phyloP scores from a whole-genome alignment of 2,329 filamentous ascomycete species.

The Macrophomina phaseolina region DNA sequence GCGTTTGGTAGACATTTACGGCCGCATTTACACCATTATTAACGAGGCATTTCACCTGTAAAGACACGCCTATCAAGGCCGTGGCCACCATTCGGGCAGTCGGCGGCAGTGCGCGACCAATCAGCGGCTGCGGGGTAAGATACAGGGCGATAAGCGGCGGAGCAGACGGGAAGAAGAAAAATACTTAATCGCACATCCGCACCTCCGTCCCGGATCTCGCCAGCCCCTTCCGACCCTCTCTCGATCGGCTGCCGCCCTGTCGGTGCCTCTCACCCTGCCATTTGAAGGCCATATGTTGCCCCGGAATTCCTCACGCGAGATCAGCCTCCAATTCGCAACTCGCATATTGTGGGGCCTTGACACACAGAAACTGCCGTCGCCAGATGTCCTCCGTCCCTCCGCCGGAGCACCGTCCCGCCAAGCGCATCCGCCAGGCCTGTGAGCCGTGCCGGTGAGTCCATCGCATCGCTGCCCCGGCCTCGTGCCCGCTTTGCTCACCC shows the following conservation, averaged over 20 bases:
- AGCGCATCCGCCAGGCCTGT: conserved; percentile 38
- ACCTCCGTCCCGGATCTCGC: conserved; percentile 2
- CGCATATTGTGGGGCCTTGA: conserved; percentile 5
- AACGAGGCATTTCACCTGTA: not conserved
- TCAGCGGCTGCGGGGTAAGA: not conserved
- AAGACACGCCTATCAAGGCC: not conserved
- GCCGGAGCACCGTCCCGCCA: conserved; percentile 23
- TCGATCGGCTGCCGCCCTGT: conserved; percentile 2
- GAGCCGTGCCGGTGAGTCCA: conserved; percentile 44
- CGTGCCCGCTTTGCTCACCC: not conserved
- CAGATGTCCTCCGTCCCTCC: conserved; percentile 14
- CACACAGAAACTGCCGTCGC: not conserved
- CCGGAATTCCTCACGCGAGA: not conserved
- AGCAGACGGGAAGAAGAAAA: not conserved
- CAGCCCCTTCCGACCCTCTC: not conserved
- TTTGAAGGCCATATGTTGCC: conserved; percentile 11
- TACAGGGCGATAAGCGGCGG: not conserved
- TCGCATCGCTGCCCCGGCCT: not conserved
- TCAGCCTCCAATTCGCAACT: not conserved
- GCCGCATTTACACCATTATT: not conserved
- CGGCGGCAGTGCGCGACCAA: not conserved
- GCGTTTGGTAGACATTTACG: conserved; percentile 9
- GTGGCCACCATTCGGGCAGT: not conserved
- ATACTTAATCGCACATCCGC: conserved; percentile 18
- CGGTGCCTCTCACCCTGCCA: not conserved